Percentiles rank a stretch among this genome's conserved stretches.
Conservation (phyloP, 129 eudicot species). For the Silybum marianum region DNA sequence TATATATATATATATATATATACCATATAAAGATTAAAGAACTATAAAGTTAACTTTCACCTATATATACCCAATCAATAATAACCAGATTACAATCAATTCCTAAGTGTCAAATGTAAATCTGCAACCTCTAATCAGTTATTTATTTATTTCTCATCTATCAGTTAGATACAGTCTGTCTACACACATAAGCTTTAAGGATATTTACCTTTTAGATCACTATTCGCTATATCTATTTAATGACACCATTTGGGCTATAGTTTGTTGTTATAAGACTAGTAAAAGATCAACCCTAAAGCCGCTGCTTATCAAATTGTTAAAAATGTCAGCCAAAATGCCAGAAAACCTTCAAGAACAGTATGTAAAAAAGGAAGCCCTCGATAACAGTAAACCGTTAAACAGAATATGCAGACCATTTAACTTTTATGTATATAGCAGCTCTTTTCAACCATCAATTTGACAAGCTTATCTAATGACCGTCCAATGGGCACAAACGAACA, state of each 20-base stretch:
- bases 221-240: not conserved
- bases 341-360: not conserved
- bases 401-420: not conserved
- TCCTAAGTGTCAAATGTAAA: slow-evolving; percentile 14
- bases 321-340: slow-evolving; percentile 12
- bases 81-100: not conserved
- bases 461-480: no score
- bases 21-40: not conserved
- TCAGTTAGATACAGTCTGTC: not conserved
- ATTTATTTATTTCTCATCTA: slow-evolving; percentile 3
- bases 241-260: not conserved
- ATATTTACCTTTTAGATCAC: not conserved
- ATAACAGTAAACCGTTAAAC: not conserved
- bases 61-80: not conserved
- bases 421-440: not conserved
- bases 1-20: no score
- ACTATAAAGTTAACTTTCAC: not conserved
- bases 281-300: slow-evolving; percentile 26
- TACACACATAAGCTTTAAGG: not conserved
- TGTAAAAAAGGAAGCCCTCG: not conserved
- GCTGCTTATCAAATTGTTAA: not conserved
- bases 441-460: no score
- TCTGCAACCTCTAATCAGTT: not conserved
- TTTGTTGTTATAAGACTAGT: not conserved
- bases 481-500: not conserved